A percentile compares a stretch with the other conserved stretches of the same genome.
These are phyloP conservation scores for Vaccinium macrocarpon DNA, from an alignment of 148 eudicot species.

Conservation along the genomic window DNA sequence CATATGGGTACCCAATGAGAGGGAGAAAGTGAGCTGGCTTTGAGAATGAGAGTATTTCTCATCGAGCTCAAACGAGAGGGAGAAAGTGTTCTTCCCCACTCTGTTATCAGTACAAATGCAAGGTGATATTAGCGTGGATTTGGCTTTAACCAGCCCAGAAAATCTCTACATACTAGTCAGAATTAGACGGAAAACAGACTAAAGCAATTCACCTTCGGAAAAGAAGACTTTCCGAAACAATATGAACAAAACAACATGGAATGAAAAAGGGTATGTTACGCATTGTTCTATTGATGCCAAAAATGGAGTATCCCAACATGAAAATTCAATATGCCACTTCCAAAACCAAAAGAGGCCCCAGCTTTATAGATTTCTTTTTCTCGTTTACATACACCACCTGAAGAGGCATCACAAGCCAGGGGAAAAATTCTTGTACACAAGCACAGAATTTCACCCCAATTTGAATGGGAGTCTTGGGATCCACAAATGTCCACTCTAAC, in stretches of 20 bases:
- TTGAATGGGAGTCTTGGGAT: slow-evolving; percentile 67
- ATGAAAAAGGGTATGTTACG: too few species aligned
- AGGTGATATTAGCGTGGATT: background rate
- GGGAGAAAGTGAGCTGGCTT: slow-evolving; percentile 81
- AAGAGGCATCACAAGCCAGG: slow-evolving; percentile 96
- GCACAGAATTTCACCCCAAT: slow-evolving; percentile 74
- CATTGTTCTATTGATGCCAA: background rate
- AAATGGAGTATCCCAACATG: background rate
- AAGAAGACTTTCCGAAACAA: background rate
- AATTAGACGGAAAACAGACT: background rate
- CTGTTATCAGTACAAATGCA: slow-evolving; percentile 33
- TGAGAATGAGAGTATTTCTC: slow-evolving; percentile 81
- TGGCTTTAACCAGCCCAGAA: background rate
- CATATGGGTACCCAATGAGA: slow-evolving; percentile 74
- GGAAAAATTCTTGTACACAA: slow-evolving; percentile 76
- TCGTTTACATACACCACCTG: slow-evolving; percentile 73
- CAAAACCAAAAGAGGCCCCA: slow-evolving; percentile 75
- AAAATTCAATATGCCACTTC: slow-evolving; percentile 60
- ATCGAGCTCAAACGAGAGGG: slow-evolving; percentile 74
- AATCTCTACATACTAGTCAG: background rate
- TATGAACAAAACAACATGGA: background rate
- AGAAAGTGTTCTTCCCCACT: slow-evolving; percentile 97
- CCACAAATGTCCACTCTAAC: slow-evolving; percentile 84
- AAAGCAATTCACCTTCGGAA: background rate
- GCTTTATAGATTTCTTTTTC: slow-evolving; percentile 35